Conservation (phyloP, 1,139 yeast species). For the Taphrina flavorubra region DNA sequence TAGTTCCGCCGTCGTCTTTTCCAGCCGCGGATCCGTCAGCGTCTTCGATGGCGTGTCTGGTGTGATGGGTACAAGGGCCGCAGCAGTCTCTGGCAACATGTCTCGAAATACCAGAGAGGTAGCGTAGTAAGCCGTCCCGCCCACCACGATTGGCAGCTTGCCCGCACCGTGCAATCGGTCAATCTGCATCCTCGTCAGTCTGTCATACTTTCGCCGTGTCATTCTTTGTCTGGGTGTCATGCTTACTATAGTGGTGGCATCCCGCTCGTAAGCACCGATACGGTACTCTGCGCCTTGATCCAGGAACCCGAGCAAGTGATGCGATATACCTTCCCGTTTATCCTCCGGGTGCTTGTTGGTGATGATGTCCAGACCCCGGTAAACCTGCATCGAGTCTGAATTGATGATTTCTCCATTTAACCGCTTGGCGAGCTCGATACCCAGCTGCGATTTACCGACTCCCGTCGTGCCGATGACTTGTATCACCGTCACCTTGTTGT, state of each 20-base stretch:
- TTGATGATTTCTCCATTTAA: slow-evolving; percentile 89
- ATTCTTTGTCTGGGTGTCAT: no score
- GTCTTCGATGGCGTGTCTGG: slow-evolving; percentile 12
- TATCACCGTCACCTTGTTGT: slow-evolving; percentile 52
- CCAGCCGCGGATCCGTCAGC: slow-evolving; percentile 18
- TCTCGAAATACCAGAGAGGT: slow-evolving; percentile 77
- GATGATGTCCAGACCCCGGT: slow-evolving; percentile 70
- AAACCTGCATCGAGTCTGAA: slow-evolving; percentile 98
- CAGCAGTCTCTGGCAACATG: slow-evolving; percentile 52
- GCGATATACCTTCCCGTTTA: slow-evolving; percentile 75
- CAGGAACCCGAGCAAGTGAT: slow-evolving; percentile 80
- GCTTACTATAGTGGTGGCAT: slow-evolving; percentile 58
- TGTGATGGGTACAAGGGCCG: not conserved
- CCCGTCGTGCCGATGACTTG: slow-evolving; percentile 96
- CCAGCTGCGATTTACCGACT: slow-evolving; percentile 73
- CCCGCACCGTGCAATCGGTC: slow-evolving; percentile 70
- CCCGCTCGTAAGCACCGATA: slow-evolving; percentile 78
- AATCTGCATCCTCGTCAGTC: slow-evolving; percentile 50
- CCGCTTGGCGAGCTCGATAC: slow-evolving; percentile 76
- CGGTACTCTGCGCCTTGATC: slow-evolving; percentile 80
- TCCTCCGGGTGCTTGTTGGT: slow-evolving; percentile 88
- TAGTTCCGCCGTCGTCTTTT: slow-evolving; percentile 57
- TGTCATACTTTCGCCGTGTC: no score
- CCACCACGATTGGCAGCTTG: slow-evolving; percentile 84
- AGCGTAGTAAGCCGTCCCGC: slow-evolving; percentile 94